These are phyloP conservation scores for Citrus inodora DNA, from an alignment of 345 rosid species.

Conservation along the genomic window DNA sequence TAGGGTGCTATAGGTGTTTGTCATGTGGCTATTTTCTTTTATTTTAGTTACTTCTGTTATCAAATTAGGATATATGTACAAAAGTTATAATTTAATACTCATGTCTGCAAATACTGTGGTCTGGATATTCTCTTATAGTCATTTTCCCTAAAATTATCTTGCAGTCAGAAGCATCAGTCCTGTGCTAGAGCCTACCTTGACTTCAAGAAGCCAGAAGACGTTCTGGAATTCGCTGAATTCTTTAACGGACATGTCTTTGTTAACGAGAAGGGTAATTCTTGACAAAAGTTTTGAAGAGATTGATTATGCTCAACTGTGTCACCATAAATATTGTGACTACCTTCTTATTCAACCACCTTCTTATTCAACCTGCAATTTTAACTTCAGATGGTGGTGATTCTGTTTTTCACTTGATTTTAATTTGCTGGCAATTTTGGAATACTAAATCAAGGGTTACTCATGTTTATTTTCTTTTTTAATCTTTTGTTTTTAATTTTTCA, in stretches of 20 bases:
- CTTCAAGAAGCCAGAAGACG: constrained; percentile 61
- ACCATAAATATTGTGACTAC: neutral
- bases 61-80: neutral
- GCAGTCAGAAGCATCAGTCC: constrained; percentile 60
- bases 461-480: neutral
- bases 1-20: too few species aligned
- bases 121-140: neutral
- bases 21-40: neutral
- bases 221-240: constrained; percentile 69
- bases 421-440: neutral
- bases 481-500: neutral
- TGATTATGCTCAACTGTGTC: neutral
- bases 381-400: neutral
- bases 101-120: neutral
- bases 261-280: constrained; percentile 66
- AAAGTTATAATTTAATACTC: neutral
- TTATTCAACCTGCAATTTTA: neutral
- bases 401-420: neutral
- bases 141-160: constrained; percentile 19
- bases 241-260: constrained; percentile 73
- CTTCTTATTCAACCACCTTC: neutral
- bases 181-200: constrained; percentile 65
- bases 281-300: constrained; percentile 2
- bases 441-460: neutral
- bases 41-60: neutral